Evolutionary conservation across 2,329 filamentous ascomycete genomes (phyloP), one percentile per base, ranked within the genome.

Genomic region (Diplodia scrobiculata): DNA sequence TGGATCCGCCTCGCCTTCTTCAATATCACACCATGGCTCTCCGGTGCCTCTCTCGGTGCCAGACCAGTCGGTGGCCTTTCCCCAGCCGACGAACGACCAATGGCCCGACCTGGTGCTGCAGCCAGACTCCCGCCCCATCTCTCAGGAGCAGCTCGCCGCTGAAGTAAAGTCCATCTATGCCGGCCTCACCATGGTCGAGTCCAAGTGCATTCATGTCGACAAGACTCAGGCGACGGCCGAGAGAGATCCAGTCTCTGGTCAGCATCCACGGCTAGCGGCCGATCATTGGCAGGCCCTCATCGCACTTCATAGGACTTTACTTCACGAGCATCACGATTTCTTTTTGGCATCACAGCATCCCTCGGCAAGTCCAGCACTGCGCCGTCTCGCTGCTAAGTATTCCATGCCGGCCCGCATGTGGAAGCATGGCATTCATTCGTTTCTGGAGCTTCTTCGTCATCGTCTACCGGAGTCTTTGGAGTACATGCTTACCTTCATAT

Each of bases 351-450:
- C 87, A 0, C 92, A 97, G 70, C 92, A 98, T 72, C 93, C 92
- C 0, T 89, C 88, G 0, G 91, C 92, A 0, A 90, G 84, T 27
- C 82, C 83, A 0, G 86, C 88, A 0, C 75, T 98, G 0, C 83
- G 85, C 2, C 81, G 86, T 0, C 77, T 97, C 0, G 89, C 92
- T 0, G 84, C 84, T 0, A 95, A 95, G 68, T 97, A 97, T 71
- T 87, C 88, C 0, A 97, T 98, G 91, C 93, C 94, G 0, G 92
- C 91, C 0, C 82, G 94, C 0, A 95, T 98, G 91, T 98, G 95
- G 95, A 84, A 91, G 0, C 91, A 96, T 71, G 94, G 91, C 0
- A 97, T 98, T 3, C 92, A 96, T 73, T 88, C 87, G 0, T 95
- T 95, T 66, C 81, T 96, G 0, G 91, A 96, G 70, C 75, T 96